Evolutionary conservation across 768 basidiomycete species (phyloP).

Genomic region (Suillus fuscotomentosus): DNA sequence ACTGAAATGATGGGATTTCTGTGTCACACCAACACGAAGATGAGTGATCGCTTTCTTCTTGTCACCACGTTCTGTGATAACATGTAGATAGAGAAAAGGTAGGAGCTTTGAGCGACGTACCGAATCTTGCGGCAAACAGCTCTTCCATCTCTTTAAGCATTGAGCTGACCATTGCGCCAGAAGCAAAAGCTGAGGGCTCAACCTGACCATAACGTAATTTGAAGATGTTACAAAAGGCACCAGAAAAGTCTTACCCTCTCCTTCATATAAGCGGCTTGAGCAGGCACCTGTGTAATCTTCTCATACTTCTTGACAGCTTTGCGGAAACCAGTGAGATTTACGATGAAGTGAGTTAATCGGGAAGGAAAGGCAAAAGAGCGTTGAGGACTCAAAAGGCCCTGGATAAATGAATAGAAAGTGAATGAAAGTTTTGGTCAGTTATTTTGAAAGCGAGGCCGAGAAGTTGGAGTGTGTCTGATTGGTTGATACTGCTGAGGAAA

Average conservation of each 20-base stretch:
- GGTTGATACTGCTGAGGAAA: too few relatives aligned
- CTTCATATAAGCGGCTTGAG: conserved; percentile 74
- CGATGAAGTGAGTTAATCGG: conserved; percentile 20
- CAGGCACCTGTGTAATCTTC: conserved; percentile 71
- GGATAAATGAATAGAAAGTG: conserved; percentile 9
- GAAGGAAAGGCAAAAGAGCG: conserved; percentile 7
- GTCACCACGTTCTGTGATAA: conserved; percentile 58
- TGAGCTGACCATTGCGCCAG: conserved; percentile 53
- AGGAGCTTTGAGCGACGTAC: conserved; percentile 41
- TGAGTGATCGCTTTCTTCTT: conserved; percentile 70
- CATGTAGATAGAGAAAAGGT: not conserved
- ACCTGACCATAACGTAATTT: conserved; percentile 41
- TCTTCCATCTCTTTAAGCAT: conserved; percentile 80
- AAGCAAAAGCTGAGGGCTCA: conserved; percentile 65
- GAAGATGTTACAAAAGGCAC: not conserved
- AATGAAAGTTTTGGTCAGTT: conserved; percentile 1
- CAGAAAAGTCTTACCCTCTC: conserved; percentile 54
- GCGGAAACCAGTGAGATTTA: conserved; percentile 89
- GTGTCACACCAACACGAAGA: conserved; percentile 52
- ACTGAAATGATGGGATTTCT: conserved; percentile 65
- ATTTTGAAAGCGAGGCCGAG: not conserved
- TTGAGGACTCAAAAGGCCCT: not conserved
- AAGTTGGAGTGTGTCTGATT: not conserved
- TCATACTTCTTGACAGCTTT: conserved; percentile 87
- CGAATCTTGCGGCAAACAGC: conserved; percentile 73